These are phyloP conservation scores for Apiospora phragmitis DNA, from an alignment of 2,329 filamentous ascomycete genomes.

Conservation along the genomic window DNA sequence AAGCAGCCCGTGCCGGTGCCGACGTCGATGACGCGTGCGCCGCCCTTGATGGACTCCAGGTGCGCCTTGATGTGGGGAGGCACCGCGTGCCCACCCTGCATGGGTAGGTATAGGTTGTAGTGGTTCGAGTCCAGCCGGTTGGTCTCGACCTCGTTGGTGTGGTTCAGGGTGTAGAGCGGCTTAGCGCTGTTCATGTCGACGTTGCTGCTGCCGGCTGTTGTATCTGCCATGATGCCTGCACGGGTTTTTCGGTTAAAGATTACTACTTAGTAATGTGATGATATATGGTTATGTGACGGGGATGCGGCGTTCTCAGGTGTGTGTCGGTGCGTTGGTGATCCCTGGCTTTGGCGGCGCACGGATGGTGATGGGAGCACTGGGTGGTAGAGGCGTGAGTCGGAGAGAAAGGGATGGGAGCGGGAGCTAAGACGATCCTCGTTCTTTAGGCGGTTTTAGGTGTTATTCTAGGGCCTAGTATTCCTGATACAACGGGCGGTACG, in stretches of 20 bases:
- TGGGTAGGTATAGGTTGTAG: constrained; percentile 6
- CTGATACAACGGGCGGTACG: not conserved
- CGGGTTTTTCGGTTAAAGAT: not conserved
- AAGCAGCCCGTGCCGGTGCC: constrained; percentile 20
- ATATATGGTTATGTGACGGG: not conserved
- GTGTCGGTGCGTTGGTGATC: not conserved
- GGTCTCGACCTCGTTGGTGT: not conserved
- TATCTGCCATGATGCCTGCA: not conserved
- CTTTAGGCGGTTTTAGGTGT: not conserved
- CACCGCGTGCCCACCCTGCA: not conserved
- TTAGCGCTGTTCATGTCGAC: not conserved
- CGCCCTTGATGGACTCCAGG: not conserved
- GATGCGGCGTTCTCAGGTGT: not conserved
- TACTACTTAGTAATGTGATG: not conserved
- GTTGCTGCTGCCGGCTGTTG: no score
- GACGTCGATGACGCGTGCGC: constrained; percentile 15
- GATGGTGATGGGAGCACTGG: not conserved
- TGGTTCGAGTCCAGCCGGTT: not conserved
- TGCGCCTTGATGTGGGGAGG: not conserved
- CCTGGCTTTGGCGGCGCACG: not conserved
- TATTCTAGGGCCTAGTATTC: not conserved
- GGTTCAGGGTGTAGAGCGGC: constrained; percentile 2
- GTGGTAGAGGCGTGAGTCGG: not conserved
- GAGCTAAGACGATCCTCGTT: not conserved
- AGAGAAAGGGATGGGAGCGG: not conserved